Percentiles rank a stretch among this genome's conserved stretches.
Evolutionary conservation across 2,329 filamentous ascomycete species (phyloP).

Genomic region (Aspergillus spinulosporus): DNA sequence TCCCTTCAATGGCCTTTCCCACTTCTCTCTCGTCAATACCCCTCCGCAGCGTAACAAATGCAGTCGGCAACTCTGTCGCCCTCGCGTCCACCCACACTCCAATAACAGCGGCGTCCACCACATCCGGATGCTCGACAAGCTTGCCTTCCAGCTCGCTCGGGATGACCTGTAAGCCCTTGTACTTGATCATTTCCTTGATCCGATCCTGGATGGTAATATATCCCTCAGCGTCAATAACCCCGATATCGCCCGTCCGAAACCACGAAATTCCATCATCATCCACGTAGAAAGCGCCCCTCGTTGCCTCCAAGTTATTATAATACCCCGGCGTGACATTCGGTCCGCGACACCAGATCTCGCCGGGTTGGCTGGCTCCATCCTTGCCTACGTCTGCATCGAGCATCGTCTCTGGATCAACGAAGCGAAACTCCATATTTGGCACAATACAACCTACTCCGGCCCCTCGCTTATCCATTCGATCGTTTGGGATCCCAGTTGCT

Average conservation of each 20-base stretch:
- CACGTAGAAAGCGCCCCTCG: slow-evolving; percentile 6
- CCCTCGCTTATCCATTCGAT: slow-evolving; percentile 3
- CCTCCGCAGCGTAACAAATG: neutral
- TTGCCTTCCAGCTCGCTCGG: slow-evolving; percentile 43
- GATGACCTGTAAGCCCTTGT: slow-evolving; percentile 35
- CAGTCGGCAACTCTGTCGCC: slow-evolving; percentile 10
- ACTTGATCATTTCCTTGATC: too few relatives aligned
- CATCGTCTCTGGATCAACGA: slow-evolving; percentile 5
- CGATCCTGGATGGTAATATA: slow-evolving; percentile 14
- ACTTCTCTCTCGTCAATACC: neutral
- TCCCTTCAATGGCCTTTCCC: neutral
- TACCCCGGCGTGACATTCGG: slow-evolving; percentile 22
- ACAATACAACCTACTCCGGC: neutral
- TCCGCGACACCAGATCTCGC: slow-evolving; percentile 19
- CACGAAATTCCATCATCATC: slow-evolving; percentile 14
- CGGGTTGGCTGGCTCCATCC: slow-evolving; percentile 6
- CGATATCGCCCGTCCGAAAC: slow-evolving; percentile 24
- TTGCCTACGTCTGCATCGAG: neutral
- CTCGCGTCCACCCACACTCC: slow-evolving; percentile 31
- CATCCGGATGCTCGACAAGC: slow-evolving; percentile 36
- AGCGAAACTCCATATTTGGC: slow-evolving; percentile 4
- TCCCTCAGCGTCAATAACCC: slow-evolving; percentile 16
- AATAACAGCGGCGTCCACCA: slow-evolving; percentile 42
- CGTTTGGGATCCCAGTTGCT: slow-evolving; percentile 6
- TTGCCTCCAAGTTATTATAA: slow-evolving; percentile 19